Evolutionary conservation across 2,329 filamentous ascomycete genomes (phyloP).

Genomic region (Arthrobotrys sinensis): DNA sequence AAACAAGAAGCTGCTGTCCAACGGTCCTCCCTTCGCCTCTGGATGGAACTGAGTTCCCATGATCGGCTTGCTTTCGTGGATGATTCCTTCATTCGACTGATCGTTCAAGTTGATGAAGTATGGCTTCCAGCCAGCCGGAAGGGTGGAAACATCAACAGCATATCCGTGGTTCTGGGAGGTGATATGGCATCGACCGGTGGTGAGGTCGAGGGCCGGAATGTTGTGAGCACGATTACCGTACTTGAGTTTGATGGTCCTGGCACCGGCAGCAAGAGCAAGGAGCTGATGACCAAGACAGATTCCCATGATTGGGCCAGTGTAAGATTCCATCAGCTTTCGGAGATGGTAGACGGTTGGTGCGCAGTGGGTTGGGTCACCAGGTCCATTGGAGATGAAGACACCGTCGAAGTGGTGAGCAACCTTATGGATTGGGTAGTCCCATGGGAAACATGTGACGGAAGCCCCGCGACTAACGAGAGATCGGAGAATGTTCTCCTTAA

Average conservation of each 20-base stretch:
- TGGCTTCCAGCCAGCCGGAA: constrained; percentile 91
- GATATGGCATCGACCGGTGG: constrained; percentile 97
- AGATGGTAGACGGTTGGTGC: constrained; percentile 95
- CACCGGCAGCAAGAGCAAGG: constrained; percentile 88
- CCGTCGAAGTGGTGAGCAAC: constrained; percentile 97
- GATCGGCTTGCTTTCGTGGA: constrained; percentile 95
- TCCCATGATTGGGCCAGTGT: constrained; percentile 93
- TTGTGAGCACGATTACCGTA: constrained; percentile 99
- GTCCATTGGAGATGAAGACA: constrained; percentile 98
- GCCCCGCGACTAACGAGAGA: constrained; percentile 92
- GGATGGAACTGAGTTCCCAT: constrained; percentile 99
- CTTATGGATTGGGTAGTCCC: constrained; percentile 98
- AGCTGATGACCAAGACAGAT: constrained; percentile 99
- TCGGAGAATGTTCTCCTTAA: constrained; percentile 99
- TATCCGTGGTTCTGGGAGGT: constrained; percentile 99
- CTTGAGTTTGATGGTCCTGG: constrained; percentile 95
- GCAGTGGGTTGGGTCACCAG: constrained; percentile 97
- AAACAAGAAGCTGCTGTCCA: constrained; percentile 96
- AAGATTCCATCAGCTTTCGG: constrained; percentile 88
- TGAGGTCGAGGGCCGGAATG: constrained; percentile 94
- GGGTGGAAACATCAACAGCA: constrained; percentile 86
- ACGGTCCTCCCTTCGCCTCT: constrained; percentile 95
- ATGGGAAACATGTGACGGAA: constrained; percentile 94
- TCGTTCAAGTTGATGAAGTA: constrained; percentile 99
- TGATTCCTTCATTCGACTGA: constrained; percentile 94